Base-by-base conservation (phyloP, 2,329 filamentous ascomycete genomes). In the Fusarium austroafricanum region DNA sequence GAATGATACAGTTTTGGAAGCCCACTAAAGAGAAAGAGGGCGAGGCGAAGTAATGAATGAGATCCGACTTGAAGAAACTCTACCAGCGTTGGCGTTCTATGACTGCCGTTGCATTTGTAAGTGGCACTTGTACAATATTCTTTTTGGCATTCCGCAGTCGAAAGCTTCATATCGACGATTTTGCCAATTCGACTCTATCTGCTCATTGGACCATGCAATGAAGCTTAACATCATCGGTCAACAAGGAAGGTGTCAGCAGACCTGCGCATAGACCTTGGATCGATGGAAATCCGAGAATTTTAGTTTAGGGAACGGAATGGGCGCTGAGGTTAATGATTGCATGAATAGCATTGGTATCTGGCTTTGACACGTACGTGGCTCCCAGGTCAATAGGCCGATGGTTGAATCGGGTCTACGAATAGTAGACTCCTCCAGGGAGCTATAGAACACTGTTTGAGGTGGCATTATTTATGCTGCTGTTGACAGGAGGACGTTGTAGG, bases 1-100 rank as follows among this genome's bases (percentile, higher is more conserved):
- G 90, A 51, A 84, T 94, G 81, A 89, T 93, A 84, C 89, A 90
- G 71, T 94, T 94, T 77, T 94, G 91, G 91, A 92, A 91, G 79
- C 82, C 84, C 11, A 88, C 85, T 73, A 84, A 85, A 64, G 76
- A 81, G 39, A 84, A 85, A 67, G 76, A 80, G 37, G 69, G 61
- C 5, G 61, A 74, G 33, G 53, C 78, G 35, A 68, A 71, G n/a
- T 77, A 71, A 55, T 55, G 31, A 54, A 45, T 26, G 51, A 33
- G 18, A 51, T 50, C 23, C 40, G 49, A 55, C 31, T 47, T 38
- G 39, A 63, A 59, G 42, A 43, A 60, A 49, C 52, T 26, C 44
- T 58, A 37, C 23, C 52, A 68, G 60, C 59, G 62, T 61, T 55
- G 62, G 62, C 61, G 55, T 61, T 45, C 50, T 55, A 60, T 62